Conservation (phyloP, 2,329 filamentous ascomycete genomes). For the Fusarium sp. region DNA sequence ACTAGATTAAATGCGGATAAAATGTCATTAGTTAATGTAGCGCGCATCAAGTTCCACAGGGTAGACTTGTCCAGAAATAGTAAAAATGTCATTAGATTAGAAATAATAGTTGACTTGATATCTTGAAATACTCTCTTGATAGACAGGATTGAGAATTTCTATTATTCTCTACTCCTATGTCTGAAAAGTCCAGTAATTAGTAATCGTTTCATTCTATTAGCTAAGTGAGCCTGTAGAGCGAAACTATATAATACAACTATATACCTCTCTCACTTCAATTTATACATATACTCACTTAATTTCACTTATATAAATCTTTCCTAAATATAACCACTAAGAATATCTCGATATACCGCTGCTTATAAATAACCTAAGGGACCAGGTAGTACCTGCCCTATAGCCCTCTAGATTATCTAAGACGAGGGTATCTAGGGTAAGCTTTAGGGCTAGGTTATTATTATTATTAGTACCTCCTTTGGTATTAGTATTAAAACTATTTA, state of each 20-base stretch:
- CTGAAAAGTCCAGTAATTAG: too few relatives aligned
- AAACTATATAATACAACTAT: too few relatives aligned
- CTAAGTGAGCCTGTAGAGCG: too few relatives aligned
- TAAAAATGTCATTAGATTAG: neutral
- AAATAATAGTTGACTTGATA: too few relatives aligned
- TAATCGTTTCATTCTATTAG: too few relatives aligned
- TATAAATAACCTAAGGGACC: slow-evolving; percentile 14
- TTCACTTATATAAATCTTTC: too few relatives aligned
- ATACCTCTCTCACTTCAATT: too few relatives aligned
- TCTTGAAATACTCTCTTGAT: too few relatives aligned
- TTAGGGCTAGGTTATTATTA: slow-evolving; percentile 52
- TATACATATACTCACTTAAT: too few relatives aligned
- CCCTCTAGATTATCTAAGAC: slow-evolving; percentile 55
- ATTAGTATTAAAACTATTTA: slow-evolving; percentile 59
- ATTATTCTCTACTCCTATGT: too few relatives aligned
- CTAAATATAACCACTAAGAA: neutral
- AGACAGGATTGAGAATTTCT: too few relatives aligned
- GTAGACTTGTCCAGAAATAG: neutral
- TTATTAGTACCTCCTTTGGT: slow-evolving; percentile 59
- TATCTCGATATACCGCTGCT: slow-evolving; percentile 18
- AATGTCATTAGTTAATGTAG: neutral
- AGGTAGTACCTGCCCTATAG: slow-evolving; percentile 55
- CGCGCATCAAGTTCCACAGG: too few relatives aligned
- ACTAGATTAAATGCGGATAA: neutral
- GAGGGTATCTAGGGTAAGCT: slow-evolving; percentile 50